A percentile compares a stretch with the other conserved stretches of the same genome.
Conservation (phyloP, 192 early-diverging fungal genomes). For the Ambispora gerdemannii region DNA sequence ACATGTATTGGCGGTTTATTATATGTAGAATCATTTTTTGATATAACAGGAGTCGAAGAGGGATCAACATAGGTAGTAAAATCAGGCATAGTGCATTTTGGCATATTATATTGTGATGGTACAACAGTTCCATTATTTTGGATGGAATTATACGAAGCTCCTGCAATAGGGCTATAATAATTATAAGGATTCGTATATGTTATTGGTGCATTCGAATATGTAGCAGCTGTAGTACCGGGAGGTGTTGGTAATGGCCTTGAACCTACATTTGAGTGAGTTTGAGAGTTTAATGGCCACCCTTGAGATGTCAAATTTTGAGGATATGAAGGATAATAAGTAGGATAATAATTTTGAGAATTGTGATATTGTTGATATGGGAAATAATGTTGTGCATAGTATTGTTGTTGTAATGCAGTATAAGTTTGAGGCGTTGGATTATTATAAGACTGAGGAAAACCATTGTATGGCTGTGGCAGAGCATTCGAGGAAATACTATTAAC, state of each 20-base stretch:
- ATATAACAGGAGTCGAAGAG: background rate
- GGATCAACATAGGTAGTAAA: background rate
- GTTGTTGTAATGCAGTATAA: background rate
- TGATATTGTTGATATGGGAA: background rate
- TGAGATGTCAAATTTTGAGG: conserved; percentile 17
- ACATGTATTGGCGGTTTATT: background rate
- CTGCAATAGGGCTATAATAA: background rate
- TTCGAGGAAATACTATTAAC: background rate
- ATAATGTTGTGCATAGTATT: background rate
- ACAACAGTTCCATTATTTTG: background rate
- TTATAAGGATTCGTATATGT: background rate
- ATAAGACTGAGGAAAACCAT: background rate
- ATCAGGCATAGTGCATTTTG: conserved; percentile 1
- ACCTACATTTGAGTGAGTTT: background rate
- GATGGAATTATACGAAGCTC: too few relatives aligned
- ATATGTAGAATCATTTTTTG: background rate
- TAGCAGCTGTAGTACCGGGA: background rate
- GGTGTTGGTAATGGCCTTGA: conserved; percentile 5
- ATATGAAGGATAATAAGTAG: conserved; percentile 13
- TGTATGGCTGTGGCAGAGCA: background rate
- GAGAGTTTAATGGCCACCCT: background rate
- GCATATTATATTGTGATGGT: background rate
- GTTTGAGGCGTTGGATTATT: background rate
- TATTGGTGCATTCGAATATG: background rate
- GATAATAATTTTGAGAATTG: background rate